Percentiles rank a stretch among this genome's conserved stretches.
Evolutionary conservation across 164 flowering plant genomes (phyloP).

Genomic region (Annona cherimola): DNA sequence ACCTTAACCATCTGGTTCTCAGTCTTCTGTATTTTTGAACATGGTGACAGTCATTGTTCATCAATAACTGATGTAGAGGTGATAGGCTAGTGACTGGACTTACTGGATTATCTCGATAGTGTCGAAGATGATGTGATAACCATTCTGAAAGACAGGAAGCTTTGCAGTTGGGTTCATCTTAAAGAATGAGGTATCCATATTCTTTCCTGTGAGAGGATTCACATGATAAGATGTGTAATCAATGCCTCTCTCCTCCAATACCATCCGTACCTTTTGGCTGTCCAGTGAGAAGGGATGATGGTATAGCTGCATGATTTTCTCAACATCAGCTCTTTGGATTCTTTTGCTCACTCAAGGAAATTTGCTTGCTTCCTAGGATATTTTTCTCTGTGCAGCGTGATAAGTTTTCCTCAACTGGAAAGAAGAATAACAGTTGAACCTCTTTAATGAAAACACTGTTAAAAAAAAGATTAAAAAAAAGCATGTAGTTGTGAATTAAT

Average conservation of each 20-base stretch:
- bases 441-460: background rate
- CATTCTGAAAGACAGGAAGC: slow-evolving; percentile 90
- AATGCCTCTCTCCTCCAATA: slow-evolving; percentile 77
- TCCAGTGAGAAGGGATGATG: slow-evolving; percentile 87
- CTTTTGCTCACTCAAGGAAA: background rate
- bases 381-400: background rate
- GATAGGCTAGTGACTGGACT: slow-evolving; percentile 16
- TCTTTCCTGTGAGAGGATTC: slow-evolving; percentile 91
- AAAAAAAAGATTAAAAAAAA: background rate
- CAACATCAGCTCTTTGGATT: slow-evolving; percentile 13
- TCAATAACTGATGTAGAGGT: background rate
- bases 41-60: background rate
- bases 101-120: slow-evolving; percentile 84
- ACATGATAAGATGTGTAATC: slow-evolving; percentile 88
- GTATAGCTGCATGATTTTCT: slow-evolving; percentile 76
- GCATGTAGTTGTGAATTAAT: background rate
- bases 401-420: background rate
- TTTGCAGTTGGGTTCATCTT: slow-evolving; percentile 68
- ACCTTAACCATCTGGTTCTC: background rate
- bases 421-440: background rate
- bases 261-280: slow-evolving; percentile 94
- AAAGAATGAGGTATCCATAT: slow-evolving; percentile 74
- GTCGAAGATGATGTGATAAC: slow-evolving; percentile 59
- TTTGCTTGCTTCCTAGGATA: background rate
- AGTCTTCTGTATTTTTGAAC: background rate